phyloP scores from a whole-genome alignment of 768 basidiomycete species.

The Lactifluus echinatus region DNA sequence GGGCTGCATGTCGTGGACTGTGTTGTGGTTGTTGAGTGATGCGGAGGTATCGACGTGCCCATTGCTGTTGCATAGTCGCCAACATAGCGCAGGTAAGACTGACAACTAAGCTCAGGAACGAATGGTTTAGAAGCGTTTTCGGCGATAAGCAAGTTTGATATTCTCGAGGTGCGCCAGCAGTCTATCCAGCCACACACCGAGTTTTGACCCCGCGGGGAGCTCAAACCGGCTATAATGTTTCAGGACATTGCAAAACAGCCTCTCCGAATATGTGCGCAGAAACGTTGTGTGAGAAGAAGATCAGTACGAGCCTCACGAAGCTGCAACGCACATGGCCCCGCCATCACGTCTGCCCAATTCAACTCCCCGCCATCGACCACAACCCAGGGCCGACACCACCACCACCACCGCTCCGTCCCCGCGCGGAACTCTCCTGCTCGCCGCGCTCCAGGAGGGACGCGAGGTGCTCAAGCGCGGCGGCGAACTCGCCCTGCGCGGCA shows the following conservation, averaged over 20 bases:
- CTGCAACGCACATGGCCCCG: conserved; percentile 50
- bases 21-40: no score
- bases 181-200: conserved; percentile 44
- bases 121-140: no score
- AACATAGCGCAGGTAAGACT: no score
- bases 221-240: conserved; percentile 61
- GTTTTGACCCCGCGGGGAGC: conserved; percentile 39
- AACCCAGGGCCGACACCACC: conserved; percentile 19
- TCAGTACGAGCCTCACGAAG: no score
- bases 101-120: no score
- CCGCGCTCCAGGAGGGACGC: background rate
- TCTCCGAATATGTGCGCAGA: conserved; percentile 34
- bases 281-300: no score
- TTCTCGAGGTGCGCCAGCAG: conserved; percentile 53
- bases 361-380: conserved; percentile 51
- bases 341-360: conserved; percentile 60
- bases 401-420: no score
- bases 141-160: no score
- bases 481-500: background rate
- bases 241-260: conserved; percentile 57
- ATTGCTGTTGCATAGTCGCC: no score
- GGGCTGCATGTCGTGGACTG: no score
- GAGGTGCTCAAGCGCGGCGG: background rate
- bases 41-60: no score
- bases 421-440: background rate